Base-by-base conservation (phyloP, 108 stramenopile genomes). In the Skeletonema potamos region DNA sequence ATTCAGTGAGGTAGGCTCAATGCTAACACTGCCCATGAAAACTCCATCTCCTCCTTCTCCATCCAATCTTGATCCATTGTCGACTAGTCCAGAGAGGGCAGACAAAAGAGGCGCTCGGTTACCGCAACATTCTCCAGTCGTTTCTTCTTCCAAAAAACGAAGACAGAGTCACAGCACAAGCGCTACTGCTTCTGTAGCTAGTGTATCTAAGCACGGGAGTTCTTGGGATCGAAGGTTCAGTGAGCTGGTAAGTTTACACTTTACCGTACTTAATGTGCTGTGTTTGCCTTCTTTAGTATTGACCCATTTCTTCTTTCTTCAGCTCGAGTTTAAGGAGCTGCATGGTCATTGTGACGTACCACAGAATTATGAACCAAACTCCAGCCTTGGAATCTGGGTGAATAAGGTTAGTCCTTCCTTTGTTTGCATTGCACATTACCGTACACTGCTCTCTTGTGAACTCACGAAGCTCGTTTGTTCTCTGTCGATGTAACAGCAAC, bases 281-380 rank as follows among this genome's bases (percentile, higher is more conserved):
- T n/a, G n/a, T 22, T 24, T 22, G 7, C 8, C 2, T 9, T 24
- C 22, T 51, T 24, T 10, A 51, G 15, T 24, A 0, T 51, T 20
- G 20, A 24, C 48, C 22, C 17, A 51, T 22, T 51, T 3, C 8
- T 22, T 51, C 1, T 51, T 9, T 4, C 22, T 22, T 51, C 6
- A 51, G 27, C 29, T 51, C 18, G 70, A 67, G 7, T 79, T 79
- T 26, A 71, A 70, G 30, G 27, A 44, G 12, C 27, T 41, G 12
- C 66, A 85, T 68, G 88, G 89, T 11, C 81, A 93, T 76, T 90
- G 89, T 61, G 87, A 93, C 65, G 92, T 93, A 27, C 92, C 89
- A 10, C 87, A 88, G 12, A 79, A 87, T 43, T 89, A 87, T 72
- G 55, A 77, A 18, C 71, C 63, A n/a, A 93, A 93, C 66, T 62